These are phyloP conservation scores for Oryza brachyantha DNA, from an alignment of 176 grass and related monocot species.

Conservation along the genomic window DNA sequence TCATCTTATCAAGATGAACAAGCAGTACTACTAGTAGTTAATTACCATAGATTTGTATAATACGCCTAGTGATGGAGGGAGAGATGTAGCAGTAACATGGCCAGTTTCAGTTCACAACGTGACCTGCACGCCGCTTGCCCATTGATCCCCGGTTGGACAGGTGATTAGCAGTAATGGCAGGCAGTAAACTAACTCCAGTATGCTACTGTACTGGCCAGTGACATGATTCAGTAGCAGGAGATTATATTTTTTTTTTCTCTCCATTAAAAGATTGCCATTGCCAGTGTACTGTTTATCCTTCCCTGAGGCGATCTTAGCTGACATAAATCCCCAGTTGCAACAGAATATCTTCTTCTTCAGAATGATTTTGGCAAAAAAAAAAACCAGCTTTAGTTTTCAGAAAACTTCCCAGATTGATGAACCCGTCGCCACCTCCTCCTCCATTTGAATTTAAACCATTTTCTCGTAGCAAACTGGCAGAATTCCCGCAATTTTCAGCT, in stretches of 20 bases:
- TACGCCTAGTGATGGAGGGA: background rate
- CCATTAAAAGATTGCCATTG: background rate
- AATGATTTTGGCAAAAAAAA: background rate
- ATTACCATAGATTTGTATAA: too few relatives aligned
- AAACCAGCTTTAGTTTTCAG: too few relatives aligned
- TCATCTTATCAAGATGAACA: too few relatives aligned
- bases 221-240: background rate
- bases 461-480: background rate
- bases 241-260: background rate
- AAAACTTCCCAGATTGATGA: too few relatives aligned
- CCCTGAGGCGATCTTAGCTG: too few relatives aligned
- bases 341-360: too few relatives aligned
- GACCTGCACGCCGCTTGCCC: background rate
- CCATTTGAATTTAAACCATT: background rate
- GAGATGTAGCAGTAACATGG: background rate
- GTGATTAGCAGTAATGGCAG: background rate
- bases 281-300: background rate
- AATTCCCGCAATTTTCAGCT: background rate
- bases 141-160: background rate
- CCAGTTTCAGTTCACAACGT: background rate
- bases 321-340: too few relatives aligned
- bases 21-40: too few relatives aligned
- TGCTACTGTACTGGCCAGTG: background rate
- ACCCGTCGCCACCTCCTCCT: too few relatives aligned
- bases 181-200: too few relatives aligned